Percentiles rank a stretch among this genome's conserved stretches.
These are phyloP conservation scores for Colletotrichum sp. DNA, from an alignment of 2,329 filamentous ascomycete genomes.

Conservation along the genomic window DNA sequence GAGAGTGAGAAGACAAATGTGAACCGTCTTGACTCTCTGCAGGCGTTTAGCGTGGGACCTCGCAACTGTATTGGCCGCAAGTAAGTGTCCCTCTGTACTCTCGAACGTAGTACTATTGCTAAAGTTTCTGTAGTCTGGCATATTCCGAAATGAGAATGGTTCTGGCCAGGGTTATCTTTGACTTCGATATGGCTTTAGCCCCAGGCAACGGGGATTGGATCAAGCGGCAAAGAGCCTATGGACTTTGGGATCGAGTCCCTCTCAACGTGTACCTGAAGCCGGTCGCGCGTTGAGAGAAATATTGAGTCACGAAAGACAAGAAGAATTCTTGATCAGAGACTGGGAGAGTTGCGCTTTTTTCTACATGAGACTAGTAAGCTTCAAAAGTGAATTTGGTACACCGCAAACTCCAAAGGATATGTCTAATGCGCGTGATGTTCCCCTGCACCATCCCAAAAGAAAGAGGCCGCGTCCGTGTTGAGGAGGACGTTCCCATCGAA, in stretches of 20 bases:
- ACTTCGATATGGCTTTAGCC: neutral
- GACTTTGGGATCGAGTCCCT: neutral
- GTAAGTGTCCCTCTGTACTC: neutral
- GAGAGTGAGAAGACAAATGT: neutral
- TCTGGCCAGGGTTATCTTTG: neutral
- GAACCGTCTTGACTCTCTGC: neutral
- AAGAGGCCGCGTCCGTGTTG: neutral
- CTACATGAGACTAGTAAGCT: neutral
- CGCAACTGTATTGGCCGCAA: constrained; percentile 18
- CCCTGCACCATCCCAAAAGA: neutral
- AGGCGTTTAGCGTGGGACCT: constrained; percentile 6
- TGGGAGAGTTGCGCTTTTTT: no score
- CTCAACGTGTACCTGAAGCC: neutral
- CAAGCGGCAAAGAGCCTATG: neutral
- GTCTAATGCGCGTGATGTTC: neutral
- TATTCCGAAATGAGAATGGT: constrained; percentile 12
- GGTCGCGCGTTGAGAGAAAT: neutral
- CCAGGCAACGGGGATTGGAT: neutral
- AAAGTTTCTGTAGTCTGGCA: neutral
- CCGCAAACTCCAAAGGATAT: no score
- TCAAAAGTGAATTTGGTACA: neutral
- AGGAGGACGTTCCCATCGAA: neutral
- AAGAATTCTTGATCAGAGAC: neutral
- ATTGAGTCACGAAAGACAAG: neutral
- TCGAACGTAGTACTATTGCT: neutral